phyloP scores from a whole-genome alignment of 1,139 yeast species.

The Geotrichum siamense region DNA sequence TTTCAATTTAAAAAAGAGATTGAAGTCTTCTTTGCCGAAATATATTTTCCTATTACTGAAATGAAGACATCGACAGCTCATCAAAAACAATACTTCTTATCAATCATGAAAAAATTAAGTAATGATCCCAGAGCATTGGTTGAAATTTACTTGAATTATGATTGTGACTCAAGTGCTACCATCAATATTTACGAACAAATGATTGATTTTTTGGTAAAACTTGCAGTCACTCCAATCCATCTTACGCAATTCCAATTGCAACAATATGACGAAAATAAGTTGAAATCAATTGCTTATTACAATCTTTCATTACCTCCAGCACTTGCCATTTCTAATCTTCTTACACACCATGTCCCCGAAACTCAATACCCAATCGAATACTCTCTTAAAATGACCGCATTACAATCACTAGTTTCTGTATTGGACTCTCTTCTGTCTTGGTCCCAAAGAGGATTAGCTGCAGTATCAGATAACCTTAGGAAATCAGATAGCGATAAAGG shows the following conservation, averaged over 20 bases:
- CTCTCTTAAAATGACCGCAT: constrained; percentile 73
- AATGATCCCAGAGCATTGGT: constrained; percentile 85
- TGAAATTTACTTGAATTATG: constrained; percentile 90
- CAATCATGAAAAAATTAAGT: constrained; percentile 71
- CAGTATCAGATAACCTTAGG: constrained; percentile 16
- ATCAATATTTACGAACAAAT: constrained; percentile 82
- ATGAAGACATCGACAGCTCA: constrained; percentile 87
- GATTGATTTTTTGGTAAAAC: constrained; percentile 67
- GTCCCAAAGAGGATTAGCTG: constrained; percentile 71
- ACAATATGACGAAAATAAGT: constrained; percentile 56
- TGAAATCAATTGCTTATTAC: constrained; percentile 63
- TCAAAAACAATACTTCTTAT: constrained; percentile 80
- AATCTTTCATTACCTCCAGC: constrained; percentile 68
- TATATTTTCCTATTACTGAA: constrained; percentile 89
- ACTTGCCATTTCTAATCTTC: constrained; percentile 59
- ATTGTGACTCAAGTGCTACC: constrained; percentile 70
- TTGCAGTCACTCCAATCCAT: constrained; percentile 66
- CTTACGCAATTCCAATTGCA: constrained; percentile 62
- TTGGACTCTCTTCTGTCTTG: constrained; percentile 75
- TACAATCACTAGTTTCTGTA: constrained; percentile 75
- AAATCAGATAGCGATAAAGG: constrained; percentile 6
- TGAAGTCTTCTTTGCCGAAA: constrained; percentile 87
- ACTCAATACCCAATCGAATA: constrained; percentile 44
- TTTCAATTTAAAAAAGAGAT: constrained; percentile 86
- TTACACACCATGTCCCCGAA: constrained; percentile 45